Conservation (phyloP, 2,329 filamentous ascomycete species). For the Stemphylium vesicarium region DNA sequence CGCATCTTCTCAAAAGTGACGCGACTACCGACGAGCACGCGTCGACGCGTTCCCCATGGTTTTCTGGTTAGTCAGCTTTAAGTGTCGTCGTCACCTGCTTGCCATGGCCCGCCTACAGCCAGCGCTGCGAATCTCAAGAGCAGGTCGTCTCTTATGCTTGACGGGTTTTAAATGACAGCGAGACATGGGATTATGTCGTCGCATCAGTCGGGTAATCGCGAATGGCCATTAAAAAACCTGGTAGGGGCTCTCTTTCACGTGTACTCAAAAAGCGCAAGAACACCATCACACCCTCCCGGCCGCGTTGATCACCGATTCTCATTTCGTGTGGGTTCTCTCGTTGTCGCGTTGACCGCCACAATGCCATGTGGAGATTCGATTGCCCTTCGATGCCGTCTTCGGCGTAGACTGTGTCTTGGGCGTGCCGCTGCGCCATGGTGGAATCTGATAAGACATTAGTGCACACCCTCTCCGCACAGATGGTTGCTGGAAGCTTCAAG, state of each 20-base stretch:
- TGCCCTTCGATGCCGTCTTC: not conserved
- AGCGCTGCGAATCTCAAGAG: not conserved
- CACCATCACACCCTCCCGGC: not conserved
- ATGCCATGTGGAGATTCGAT: not conserved
- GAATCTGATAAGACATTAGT: not conserved
- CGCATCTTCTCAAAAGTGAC: not conserved
- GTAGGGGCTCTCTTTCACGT: too few species aligned
- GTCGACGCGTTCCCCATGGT: not conserved
- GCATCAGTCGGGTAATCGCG: too few species aligned
- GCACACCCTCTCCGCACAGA: not conserved
- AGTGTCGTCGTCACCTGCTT: not conserved
- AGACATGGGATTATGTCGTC: not conserved
- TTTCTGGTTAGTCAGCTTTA: not conserved
- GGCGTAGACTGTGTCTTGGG: not conserved
- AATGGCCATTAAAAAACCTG: too few species aligned
- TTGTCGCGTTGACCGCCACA: not conserved
- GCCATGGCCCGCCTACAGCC: not conserved
- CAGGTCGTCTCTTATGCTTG: not conserved
- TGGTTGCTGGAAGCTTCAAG: not conserved
- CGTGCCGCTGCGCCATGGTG: not conserved
- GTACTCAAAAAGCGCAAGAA: too few species aligned
- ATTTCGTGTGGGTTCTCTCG: not conserved
- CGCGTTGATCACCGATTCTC: not conserved
- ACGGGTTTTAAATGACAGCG: not conserved
- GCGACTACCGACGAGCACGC: not conserved